Percentiles rank a stretch among this genome's conserved stretches.
These are phyloP conservation scores for Fusarium anguioides DNA, from an alignment of 2,329 filamentous ascomycete species.

Conservation along the genomic window DNA sequence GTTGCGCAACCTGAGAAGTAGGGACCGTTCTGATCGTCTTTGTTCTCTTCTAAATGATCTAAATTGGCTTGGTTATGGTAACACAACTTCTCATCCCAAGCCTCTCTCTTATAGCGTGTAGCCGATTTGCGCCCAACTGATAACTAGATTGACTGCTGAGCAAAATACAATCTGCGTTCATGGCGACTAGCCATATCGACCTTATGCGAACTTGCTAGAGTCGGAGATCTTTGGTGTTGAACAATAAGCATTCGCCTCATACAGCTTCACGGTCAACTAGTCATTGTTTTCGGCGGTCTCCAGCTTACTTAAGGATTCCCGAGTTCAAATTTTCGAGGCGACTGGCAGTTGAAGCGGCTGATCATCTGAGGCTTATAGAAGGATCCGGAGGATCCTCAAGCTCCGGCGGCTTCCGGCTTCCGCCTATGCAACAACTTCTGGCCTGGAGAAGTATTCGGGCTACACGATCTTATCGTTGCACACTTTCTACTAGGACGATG, in stretches of 20 bases:
- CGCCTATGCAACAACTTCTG: slow-evolving; percentile 15
- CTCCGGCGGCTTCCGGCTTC: slow-evolving; percentile 38
- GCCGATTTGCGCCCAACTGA: slow-evolving; percentile 5
- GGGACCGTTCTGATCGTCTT: slow-evolving; percentile 1
- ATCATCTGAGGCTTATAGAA: slow-evolving; percentile 14
- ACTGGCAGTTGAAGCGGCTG: neutral
- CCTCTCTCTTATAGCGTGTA: slow-evolving; percentile 17
- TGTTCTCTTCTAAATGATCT: neutral
- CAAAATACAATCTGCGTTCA: neutral
- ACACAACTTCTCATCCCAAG: slow-evolving; percentile 19
- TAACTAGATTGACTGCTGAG: neutral
- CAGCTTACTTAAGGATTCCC: neutral
- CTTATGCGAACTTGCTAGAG: neutral
- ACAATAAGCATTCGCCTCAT: neutral
- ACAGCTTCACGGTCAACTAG: neutral
- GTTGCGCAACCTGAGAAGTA: slow-evolving; percentile 26
- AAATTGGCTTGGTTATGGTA: slow-evolving; percentile 1
- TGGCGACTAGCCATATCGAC: neutral
- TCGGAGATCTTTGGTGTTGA: neutral
- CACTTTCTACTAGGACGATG: slow-evolving; percentile 16
- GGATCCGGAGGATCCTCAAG: slow-evolving; percentile 13
- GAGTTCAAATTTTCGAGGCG: neutral
- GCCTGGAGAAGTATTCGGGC: slow-evolving; percentile 3
- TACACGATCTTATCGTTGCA: slow-evolving; percentile 29
- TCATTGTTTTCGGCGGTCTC: too few species aligned